Base-by-base conservation (phyloP, 345 rosid species). In the Citrus sinensis region DNA sequence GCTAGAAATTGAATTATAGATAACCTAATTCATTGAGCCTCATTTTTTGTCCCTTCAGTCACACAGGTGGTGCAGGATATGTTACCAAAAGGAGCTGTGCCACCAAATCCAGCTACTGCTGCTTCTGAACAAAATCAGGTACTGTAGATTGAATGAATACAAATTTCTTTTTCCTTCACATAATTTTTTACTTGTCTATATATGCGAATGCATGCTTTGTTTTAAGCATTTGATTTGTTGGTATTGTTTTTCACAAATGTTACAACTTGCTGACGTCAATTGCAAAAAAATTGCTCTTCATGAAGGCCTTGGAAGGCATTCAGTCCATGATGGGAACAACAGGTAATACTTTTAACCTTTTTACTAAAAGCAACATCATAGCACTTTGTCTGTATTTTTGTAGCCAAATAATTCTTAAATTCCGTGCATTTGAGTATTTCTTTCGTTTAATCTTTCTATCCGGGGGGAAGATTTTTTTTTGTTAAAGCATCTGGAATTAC, bases 101-200 rank as follows among this genome's bases (percentile, higher is more conserved):
- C 70, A 37, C 72, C 64, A 29, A 78, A 82, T 73, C 80, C 80
- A 27, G 77, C 81, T 39, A 30, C 71, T 70, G 75, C 75, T 13
- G n/a, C 70, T 77, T 74, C 84, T 30, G 85, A 79, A 79, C 77
- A 60, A 68, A 80, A 59, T 73, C 80, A 86, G 91, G 91, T 88
- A 81, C 66, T 20, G 61, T 54, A 77, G 69, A 4, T 32, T 70
- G 78, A 71, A 17, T 4, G 58, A 46, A 51, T 77, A 29, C 37
- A 19, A 19, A 66, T 9, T 34, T 59, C 16, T 35, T 58, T 42
- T 1, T 1, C 10, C 34, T 72, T 29, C n/a, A 0, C n/a, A 46
- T 25, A 42, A 46, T 63, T 7, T 58, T 8, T 70, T 22, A 9
- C 19, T 32, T 40, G 24, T 60, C 39, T 60, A 29, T 59, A 35